Evolutionary conservation across 345 rosid genomes (phyloP).

Genomic region (Eucalyptus sp.): DNA sequence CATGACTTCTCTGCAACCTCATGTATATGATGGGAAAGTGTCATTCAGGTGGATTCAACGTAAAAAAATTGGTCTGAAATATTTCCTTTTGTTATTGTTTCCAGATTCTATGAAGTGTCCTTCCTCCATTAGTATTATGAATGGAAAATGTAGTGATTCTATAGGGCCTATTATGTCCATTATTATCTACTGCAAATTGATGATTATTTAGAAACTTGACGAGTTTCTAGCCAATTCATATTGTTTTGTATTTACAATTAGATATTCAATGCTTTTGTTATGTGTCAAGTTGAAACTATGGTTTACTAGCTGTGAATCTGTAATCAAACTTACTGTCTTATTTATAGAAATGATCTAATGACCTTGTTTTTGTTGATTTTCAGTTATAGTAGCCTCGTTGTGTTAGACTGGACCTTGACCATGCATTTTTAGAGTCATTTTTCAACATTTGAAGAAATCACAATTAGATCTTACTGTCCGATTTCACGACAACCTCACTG

Average conservation of each 20-base stretch:
- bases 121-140: background rate
- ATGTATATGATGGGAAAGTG: background rate
- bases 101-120: background rate
- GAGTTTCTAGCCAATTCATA: background rate
- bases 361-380: background rate
- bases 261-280: background rate
- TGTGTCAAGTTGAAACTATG: background rate
- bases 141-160: background rate
- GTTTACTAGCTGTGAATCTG: background rate
- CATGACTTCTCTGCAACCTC: background rate
- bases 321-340: background rate
- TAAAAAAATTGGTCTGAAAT: background rate
- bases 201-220: background rate
- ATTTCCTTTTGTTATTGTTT: background rate
- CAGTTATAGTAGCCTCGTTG: background rate
- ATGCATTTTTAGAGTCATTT: background rate
- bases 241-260: background rate
- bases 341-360: background rate
- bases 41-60: background rate
- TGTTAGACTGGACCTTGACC: background rate
- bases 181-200: background rate
- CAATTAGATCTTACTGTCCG: background rate
- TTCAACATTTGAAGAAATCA: background rate
- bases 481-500: background rate
- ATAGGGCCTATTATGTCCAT: background rate